Percentiles rank a stretch among this genome's conserved stretches.
Evolutionary conservation across 2,329 filamentous ascomycete species (phyloP).

Genomic region (Thyridium curvatum): DNA sequence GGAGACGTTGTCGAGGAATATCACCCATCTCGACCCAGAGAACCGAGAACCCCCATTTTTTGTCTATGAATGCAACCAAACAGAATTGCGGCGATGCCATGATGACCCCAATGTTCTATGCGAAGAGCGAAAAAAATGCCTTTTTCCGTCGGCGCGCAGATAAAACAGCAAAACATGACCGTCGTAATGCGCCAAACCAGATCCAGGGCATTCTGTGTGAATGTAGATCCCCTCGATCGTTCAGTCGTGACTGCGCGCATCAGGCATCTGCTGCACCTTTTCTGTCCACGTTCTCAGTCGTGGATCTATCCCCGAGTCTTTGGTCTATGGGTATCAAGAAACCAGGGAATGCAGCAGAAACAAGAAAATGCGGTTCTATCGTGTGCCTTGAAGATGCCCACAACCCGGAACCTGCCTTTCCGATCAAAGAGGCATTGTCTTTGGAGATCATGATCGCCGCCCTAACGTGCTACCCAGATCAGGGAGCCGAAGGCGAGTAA

Average conservation of each 20-base stretch:
- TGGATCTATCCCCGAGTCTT: constrained; percentile 17
- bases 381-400: constrained; percentile 25
- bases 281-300: constrained; percentile 16
- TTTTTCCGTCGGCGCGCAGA: constrained; percentile 19
- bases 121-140: constrained; percentile 25
- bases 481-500: no score
- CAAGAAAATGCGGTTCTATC: constrained; percentile 28
- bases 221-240: constrained; percentile 18
- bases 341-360: constrained; percentile 23
- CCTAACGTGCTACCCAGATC: constrained; percentile 7
- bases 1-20: background rate
- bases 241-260: constrained; percentile 22
- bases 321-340: constrained; percentile 34
- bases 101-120: constrained; percentile 22
- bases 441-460: constrained; percentile 29
- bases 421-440: constrained; percentile 19
- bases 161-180: constrained; percentile 31
- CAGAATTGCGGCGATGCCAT: constrained; percentile 21
- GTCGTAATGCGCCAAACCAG: constrained; percentile 27
- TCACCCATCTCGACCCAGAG: constrained; percentile 25
- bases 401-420: constrained; percentile 26
- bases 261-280: constrained; percentile 17
- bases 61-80: constrained; percentile 46
- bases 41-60: constrained; percentile 62
- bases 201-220: constrained; percentile 16